Conservation (phyloP, 257 asterid species). For the Echium plantagineum region DNA sequence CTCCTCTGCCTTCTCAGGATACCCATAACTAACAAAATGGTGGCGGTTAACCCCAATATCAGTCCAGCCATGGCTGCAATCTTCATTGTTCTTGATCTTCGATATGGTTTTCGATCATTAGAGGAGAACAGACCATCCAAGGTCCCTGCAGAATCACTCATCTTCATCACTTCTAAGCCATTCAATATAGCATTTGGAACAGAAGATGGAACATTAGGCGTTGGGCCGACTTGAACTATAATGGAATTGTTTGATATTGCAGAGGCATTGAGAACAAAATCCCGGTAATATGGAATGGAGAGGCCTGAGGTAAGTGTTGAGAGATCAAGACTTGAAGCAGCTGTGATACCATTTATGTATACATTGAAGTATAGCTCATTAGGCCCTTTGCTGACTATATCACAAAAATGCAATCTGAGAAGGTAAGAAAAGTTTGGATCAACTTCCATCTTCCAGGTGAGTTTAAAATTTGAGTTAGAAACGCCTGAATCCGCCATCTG, state of each 20-base stretch:
- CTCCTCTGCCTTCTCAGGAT: conserved; percentile 22
- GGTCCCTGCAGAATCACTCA: conserved; percentile 73
- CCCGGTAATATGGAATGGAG: conserved; percentile 62
- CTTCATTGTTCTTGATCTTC: conserved; percentile 22
- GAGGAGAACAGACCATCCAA: conserved; percentile 72
- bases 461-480: conserved; percentile 56
- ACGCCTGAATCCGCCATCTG: conserved; percentile 66
- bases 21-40: conserved; percentile 22
- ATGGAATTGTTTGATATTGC: conserved; percentile 41
- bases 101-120: conserved; percentile 15
- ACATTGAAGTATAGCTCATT: conserved; percentile 87
- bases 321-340: conserved; percentile 58
- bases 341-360: conserved; percentile 47
- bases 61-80: conserved; percentile 41
- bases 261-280: conserved; percentile 61
- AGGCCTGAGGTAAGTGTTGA: conserved; percentile 61
- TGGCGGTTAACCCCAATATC: conserved; percentile 26
- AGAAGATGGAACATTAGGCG: conserved; percentile 28
- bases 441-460: conserved; percentile 66
- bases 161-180: conserved; percentile 83
- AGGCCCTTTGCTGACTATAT: conserved; percentile 54
- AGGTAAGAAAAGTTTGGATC: conserved; percentile 74
- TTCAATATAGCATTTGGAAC: conserved; percentile 78
- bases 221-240: conserved; percentile 62
- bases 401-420: conserved; percentile 78